phyloP scores from a whole-genome alignment of 495 filamentous ascomycete genomes.

The Mycothermus thermophilus region DNA sequence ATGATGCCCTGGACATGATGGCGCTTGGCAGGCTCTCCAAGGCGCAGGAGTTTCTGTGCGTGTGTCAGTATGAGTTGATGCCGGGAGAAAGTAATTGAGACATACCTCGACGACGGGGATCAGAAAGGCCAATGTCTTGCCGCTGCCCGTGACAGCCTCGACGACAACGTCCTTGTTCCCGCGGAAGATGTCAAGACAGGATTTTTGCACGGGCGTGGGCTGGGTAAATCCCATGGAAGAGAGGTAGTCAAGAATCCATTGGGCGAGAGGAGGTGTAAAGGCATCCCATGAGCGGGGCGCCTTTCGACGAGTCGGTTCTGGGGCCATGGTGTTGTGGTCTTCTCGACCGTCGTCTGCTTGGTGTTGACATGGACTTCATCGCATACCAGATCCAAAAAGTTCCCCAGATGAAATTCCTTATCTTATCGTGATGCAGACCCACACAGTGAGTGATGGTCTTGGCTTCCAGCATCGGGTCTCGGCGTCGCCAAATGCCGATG shows the following conservation, averaged over 20 bases:
- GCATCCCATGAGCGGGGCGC: constrained; percentile 61
- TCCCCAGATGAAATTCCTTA: no score
- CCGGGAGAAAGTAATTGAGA: background rate
- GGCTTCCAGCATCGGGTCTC: no score
- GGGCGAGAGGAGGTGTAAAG: constrained; percentile 51
- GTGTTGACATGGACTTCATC: no score
- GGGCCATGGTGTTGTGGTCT: constrained; percentile 19
- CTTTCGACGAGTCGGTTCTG: constrained; percentile 24
- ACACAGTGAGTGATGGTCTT: no score
- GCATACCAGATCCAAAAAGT: no score
- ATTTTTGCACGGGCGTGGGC: constrained; percentile 91
- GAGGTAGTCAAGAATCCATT: constrained; percentile 83
- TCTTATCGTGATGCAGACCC: no score
- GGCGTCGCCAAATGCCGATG: no score
- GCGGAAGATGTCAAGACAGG: constrained; percentile 82
- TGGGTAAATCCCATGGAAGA: constrained; percentile 68
- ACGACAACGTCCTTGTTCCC: constrained; percentile 95
- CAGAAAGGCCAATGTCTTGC: constrained; percentile 85
- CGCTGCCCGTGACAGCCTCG: constrained; percentile 91
- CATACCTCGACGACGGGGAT: constrained; percentile 65
- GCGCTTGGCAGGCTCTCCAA: constrained; percentile 61
- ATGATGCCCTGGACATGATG: constrained; percentile 84
- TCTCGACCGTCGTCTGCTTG: background rate
- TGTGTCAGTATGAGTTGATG: background rate
- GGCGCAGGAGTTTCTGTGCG: constrained; percentile 48